Base-by-base conservation (phyloP, 768 basidiomycete species). In the Xerocomellus chrysenteron region DNA sequence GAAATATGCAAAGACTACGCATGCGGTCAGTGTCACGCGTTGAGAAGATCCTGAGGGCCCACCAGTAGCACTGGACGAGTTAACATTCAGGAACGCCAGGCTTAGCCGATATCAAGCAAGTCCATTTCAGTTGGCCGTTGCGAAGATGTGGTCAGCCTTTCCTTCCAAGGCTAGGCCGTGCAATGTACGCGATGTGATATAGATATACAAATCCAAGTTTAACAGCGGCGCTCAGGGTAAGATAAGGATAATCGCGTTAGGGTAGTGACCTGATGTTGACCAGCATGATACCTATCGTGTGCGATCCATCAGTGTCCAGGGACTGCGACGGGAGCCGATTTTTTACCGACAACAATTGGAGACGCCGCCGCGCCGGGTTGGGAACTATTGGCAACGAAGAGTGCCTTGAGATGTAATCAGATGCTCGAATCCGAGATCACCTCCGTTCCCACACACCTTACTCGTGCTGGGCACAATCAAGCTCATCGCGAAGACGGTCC, bases 401-500 rank as follows among this genome's bases (percentile, higher is more conserved):
- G 66, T 9, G 16, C 49, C 59, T 50, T 39, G 35, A 35, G 21
- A 1, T 10, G n/a, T 24, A 6, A 21, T 53, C 41, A 47, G 37
- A n/a, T 13, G 10, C 51, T 28, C 16, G 12, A 19, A 7, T 28
- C 24, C 3, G 50, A 60, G 55, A 36, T 49, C 74, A 67, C 78
- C 76, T 32, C 82, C 68, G 42, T 43, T 40, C 43, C 32, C 42
- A 61, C 74, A 59, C 33, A 79, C 74, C 28, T 78, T 65, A 62
- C 83, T 73, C 26, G 79, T 83, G 59, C 81, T 83, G 13, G 87
- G 86, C 26, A 91, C 86, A 52, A 85, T 78, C 52, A 92, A 71
- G 45, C 88, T 83, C 63, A 91, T 87, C 24, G 87, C 82, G 59
- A 88, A 86, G 6, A 91, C 84, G 13, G 82, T 80, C 21, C 83